A percentile compares a stretch with the other conserved stretches of the same genome.
These are phyloP conservation scores for Suillus ampliporus DNA, from an alignment of 768 basidiomycete species.

Conservation along the genomic window DNA sequence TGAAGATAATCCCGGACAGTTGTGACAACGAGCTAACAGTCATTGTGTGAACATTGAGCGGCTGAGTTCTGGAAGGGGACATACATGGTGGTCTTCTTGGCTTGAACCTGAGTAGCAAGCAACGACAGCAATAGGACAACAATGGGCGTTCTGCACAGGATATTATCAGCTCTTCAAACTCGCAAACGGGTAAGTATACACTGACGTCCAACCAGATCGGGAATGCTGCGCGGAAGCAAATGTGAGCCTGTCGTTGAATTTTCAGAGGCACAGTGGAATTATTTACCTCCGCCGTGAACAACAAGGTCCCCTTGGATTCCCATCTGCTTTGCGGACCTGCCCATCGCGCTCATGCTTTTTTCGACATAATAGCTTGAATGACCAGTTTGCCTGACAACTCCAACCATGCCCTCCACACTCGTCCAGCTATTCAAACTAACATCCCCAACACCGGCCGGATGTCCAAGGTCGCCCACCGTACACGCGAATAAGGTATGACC, in stretches of 20 bases:
- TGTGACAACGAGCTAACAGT: constrained; percentile 60
- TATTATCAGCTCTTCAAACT: constrained; percentile 13
- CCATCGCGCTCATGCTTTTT: constrained; percentile 85
- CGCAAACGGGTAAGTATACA: constrained; percentile 1
- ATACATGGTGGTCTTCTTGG: constrained; percentile 77
- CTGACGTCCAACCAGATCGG: constrained; percentile 84
- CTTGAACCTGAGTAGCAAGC: constrained; percentile 85
- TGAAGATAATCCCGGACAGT: constrained; percentile 73
- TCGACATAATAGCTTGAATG: constrained; percentile 89
- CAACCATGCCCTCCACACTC: constrained; percentile 79
- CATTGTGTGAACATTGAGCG: constrained; percentile 1
- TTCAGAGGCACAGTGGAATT: background rate
- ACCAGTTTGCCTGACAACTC: constrained; percentile 78
- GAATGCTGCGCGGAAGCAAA: constrained; percentile 58
- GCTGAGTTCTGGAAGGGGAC: constrained; percentile 29
- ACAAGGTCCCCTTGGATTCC: constrained; percentile 68
- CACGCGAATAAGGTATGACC: constrained; percentile 84
- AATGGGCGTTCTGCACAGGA: constrained; percentile 68
- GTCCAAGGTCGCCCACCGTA: constrained; percentile 82
- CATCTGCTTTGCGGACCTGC: constrained; percentile 74
- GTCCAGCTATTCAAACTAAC: constrained; percentile 84
- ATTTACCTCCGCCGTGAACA: constrained; percentile 80
- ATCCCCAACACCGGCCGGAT: constrained; percentile 67
- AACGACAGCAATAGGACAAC: constrained; percentile 79
- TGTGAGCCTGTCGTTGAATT: constrained; percentile 13